Evolutionary conservation across 768 basidiomycete species (phyloP).

Genomic region (Agrocybe pediades): DNA sequence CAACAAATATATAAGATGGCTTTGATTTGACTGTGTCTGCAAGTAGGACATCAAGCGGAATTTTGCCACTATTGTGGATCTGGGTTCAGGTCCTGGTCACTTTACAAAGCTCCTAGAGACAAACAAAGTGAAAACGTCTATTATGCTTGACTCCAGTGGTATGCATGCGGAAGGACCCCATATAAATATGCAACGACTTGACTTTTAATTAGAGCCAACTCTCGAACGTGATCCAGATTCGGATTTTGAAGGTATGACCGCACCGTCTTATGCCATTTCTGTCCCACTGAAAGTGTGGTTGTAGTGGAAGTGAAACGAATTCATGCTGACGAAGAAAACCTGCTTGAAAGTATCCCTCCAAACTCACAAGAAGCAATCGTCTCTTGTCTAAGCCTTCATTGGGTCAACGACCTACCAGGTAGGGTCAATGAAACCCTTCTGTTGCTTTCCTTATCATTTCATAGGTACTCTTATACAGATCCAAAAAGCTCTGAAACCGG

Average conservation of each 20-base stretch:
- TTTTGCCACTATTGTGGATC: conserved; percentile 79
- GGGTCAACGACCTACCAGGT: conserved; percentile 98
- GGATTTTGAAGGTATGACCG: conserved; percentile 73
- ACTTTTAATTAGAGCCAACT: conserved; percentile 50
- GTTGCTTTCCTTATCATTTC: neutral
- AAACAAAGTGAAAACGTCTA: conserved; percentile 66
- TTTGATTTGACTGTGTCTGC: conserved; percentile 2
- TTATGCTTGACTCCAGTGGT: conserved; percentile 92
- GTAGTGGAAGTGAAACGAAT: conserved; percentile 79
- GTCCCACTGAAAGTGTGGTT: conserved; percentile 7
- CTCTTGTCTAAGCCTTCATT: conserved; percentile 90
- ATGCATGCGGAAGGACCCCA: conserved; percentile 21
- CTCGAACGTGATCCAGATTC: conserved; percentile 77
- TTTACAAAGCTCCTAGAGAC: conserved; percentile 80
- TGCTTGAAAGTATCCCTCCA: conserved; percentile 63
- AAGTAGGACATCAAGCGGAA: conserved; percentile 87
- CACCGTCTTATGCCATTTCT: neutral
- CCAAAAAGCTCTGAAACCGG: conserved; percentile 78
- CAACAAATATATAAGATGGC: neutral
- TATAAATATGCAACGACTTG: neutral
- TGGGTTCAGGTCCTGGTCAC: conserved; percentile 91
- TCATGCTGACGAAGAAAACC: conserved; percentile 81
- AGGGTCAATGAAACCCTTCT: conserved; percentile 11
- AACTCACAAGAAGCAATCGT: conserved; percentile 91
- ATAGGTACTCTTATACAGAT: conserved; percentile 86